Percentiles rank a stretch among this genome's conserved stretches.
These are phyloP conservation scores for Lactarius akahatsu DNA, from an alignment of 768 basidiomycete species.

Conservation along the genomic window DNA sequence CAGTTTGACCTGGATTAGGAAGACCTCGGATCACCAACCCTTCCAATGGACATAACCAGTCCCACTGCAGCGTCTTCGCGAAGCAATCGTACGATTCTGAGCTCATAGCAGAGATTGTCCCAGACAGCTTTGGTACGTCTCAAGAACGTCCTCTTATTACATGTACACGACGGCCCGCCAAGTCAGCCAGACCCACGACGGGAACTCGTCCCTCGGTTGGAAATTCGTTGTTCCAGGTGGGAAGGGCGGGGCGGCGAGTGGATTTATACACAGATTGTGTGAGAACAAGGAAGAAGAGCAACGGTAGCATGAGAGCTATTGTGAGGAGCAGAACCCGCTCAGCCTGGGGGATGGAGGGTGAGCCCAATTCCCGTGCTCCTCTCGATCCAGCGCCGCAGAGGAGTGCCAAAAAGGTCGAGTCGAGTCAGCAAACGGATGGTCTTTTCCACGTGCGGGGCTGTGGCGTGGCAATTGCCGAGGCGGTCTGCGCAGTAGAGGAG, in stretches of 20 bases:
- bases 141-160: not conserved
- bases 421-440: not conserved
- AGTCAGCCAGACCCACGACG: not conserved
- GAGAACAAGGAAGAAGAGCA: not conserved
- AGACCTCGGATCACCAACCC: constrained; percentile 30
- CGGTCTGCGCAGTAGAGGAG: constrained; percentile 1
- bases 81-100: not conserved
- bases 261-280: not conserved
- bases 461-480: constrained; percentile 9
- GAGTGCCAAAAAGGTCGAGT: constrained; percentile 6
- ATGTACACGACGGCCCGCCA: not conserved
- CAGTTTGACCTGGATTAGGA: not conserved
- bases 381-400: not conserved
- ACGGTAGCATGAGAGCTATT: not conserved
- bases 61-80: constrained; percentile 1
- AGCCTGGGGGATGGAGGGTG: not conserved
- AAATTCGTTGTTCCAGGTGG: not conserved
- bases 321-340: not conserved
- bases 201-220: not conserved
- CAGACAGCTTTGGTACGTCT: not conserved
- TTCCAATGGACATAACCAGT: constrained; percentile 38
- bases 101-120: not conserved
- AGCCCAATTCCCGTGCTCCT: not conserved
- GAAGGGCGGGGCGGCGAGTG: not conserved
- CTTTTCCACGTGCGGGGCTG: constrained; percentile 11